Percentiles rank a stretch among this genome's conserved stretches.
These are phyloP conservation scores for Teratosphaeria viscida DNA, from an alignment of 2,329 filamentous ascomycete genomes.

Conservation along the genomic window DNA sequence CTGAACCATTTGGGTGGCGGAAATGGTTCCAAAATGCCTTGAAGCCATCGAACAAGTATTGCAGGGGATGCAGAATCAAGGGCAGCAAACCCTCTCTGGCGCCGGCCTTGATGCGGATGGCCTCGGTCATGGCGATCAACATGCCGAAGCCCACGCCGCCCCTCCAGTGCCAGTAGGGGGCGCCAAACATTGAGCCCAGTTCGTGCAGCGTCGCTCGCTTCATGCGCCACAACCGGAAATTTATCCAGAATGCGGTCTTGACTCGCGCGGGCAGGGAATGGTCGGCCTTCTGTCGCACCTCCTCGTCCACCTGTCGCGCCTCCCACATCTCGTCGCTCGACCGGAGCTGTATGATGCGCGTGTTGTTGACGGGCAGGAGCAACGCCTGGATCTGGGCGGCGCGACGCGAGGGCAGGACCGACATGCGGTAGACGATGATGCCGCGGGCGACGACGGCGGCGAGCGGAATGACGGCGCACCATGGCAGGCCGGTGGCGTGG, in stretches of 20 bases:
- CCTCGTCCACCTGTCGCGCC: background rate
- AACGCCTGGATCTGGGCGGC: constrained; percentile 9
- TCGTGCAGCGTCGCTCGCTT: background rate
- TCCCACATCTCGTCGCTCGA: too few relatives aligned
- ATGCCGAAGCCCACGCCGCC: constrained; percentile 13
- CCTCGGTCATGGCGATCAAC: constrained; percentile 18
- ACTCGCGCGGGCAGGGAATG: background rate
- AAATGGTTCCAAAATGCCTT: background rate
- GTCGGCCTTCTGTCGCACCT: background rate
- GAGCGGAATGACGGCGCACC: constrained; percentile 21
- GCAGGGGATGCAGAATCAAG: constrained; percentile 10
- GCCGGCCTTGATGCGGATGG: constrained; percentile 19
- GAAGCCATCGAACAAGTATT: background rate
- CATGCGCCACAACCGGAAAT: background rate
- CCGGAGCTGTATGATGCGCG: background rate
- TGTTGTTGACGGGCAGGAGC: constrained; percentile 11
- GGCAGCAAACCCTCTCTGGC: constrained; percentile 16
- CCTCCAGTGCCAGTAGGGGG: background rate
- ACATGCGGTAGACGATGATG: constrained; percentile 17
- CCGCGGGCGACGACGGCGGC: constrained; percentile 21
- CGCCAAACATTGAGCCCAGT: constrained; percentile 10
- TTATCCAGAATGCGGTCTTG: background rate
- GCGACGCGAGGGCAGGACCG: constrained; percentile 10
- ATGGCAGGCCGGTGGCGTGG: constrained; percentile 21
- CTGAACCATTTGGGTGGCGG: too few relatives aligned